A percentile compares a stretch with the other conserved stretches of the same genome.
Evolutionary conservation across 1,284 basidiomycete genomes (phyloP).

Genomic region (Apiotrichum laibachii): DNA sequence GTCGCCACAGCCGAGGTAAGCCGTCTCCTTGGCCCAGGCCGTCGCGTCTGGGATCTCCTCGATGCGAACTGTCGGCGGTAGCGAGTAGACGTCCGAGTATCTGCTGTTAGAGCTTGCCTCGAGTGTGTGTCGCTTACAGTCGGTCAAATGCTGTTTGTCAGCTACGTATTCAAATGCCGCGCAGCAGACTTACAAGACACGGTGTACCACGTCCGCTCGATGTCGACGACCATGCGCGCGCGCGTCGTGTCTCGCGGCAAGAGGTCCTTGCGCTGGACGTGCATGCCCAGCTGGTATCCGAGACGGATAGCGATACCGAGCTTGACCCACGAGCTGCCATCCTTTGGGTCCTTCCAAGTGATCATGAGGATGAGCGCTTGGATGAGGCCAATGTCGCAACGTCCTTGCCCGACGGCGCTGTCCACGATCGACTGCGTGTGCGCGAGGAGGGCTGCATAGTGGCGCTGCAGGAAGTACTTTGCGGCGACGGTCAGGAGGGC

Average conservation of each 20-base stretch:
- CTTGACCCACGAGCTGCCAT: constrained; percentile 25
- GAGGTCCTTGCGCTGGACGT: constrained; percentile 6
- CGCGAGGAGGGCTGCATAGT: constrained; percentile 2
- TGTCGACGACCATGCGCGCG: constrained; percentile 5
- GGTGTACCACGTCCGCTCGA: constrained; percentile 18
- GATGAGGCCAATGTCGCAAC: constrained; percentile 15
- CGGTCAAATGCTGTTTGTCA: constrained; percentile 4
- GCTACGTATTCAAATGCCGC: not conserved
- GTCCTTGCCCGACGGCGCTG: constrained; percentile 10
- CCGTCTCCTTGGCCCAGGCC: constrained; percentile 20
- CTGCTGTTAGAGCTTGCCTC: not conserved
- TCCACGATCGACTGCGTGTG: constrained; percentile 16
- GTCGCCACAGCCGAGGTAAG: constrained; percentile 17
- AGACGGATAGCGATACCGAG: constrained; percentile 24
- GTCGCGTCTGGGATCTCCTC: constrained; percentile 8
- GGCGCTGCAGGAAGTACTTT: constrained; percentile 14
- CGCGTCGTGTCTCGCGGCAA: constrained; percentile 7
- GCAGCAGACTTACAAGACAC: not conserved
- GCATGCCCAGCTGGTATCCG: constrained; percentile 18
- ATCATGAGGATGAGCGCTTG: constrained; percentile 20
- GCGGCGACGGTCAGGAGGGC: constrained; percentile 14
- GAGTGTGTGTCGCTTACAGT: not conserved
- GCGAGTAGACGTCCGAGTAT: constrained; percentile 15
- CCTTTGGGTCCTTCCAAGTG: constrained; percentile 23
- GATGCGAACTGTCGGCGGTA: constrained; percentile 15